Base-by-base conservation (phyloP, 2,329 filamentous ascomycete genomes). In the Gaeumannomyces tritici region DNA sequence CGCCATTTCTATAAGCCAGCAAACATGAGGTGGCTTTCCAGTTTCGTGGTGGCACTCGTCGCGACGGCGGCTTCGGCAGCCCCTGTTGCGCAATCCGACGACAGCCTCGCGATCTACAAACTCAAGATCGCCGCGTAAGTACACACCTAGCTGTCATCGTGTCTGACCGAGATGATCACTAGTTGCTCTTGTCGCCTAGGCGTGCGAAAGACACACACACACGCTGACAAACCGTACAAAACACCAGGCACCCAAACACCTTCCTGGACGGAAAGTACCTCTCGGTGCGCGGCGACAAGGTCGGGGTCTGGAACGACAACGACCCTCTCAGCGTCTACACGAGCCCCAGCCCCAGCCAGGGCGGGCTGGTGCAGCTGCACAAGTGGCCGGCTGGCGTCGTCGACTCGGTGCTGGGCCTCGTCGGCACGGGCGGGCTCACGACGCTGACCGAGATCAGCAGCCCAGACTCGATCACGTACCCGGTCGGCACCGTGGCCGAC, bases 401-500 rank as follows among this genome's bases (percentile, higher is more conserved):
- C 55, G 73, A 75, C 68, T 71, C 73, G 63, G 70, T 70, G 3
- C 70, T 78, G 47, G 75, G 70, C 26, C 70, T 78, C 33, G 65
- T 73, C n/a, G 75, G 76, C 59, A 61, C 63, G 7, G 65, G 71
- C 51, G 71, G 69, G 0, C 66, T 76, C 56, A 67, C 71, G 65
- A 67, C 68, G 59, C 67, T 78, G 15, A 65, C 69, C 27, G 71
- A 74, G 64, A 69, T 76, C 62, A 66, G 65, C 26, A 72, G 73
- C 65, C 74, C 75, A 7, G 66, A 63, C 27, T 63, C 63, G 1
- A 59, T 66, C 21, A 59, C 65, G 11, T 66, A 69, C n/a, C 67
- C 68, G 8, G 67, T 68, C 24, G 71, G 69, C 33, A 66, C 62
- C 24, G 68, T 66, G 55, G 65, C 66, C 7, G 69, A 74, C 64